Evolutionary conservation across 1,139 yeast genomes (phyloP).

Genomic region (Saccharomyces hybrid): DNA sequence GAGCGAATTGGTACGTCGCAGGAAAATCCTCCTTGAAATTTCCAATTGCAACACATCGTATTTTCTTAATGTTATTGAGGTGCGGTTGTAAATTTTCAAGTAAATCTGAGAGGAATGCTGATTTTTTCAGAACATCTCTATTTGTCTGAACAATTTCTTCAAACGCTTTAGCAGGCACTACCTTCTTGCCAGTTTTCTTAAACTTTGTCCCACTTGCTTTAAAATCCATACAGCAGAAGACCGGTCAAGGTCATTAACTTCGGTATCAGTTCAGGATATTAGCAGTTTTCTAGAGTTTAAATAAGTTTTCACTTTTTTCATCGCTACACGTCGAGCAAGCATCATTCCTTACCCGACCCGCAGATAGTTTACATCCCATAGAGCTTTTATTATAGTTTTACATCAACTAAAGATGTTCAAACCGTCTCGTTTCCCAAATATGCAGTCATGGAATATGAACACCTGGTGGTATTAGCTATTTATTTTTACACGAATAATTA

Average conservation of each 20-base stretch:
- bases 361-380: neutral
- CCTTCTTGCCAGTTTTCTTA: neutral
- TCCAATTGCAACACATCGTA: slow-evolving; percentile 70
- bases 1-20: slow-evolving; percentile 60
- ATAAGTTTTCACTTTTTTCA: neutral
- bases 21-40: slow-evolving; percentile 49
- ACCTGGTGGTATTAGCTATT: neutral
- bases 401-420: neutral
- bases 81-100: slow-evolving; percentile 8
- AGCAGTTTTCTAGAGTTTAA: neutral
- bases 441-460: neutral
- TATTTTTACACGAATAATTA: neutral
- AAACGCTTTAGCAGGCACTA: slow-evolving; percentile 3
- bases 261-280: neutral
- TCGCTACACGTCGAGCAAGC: neutral
- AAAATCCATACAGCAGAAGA: neutral
- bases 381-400: no score
- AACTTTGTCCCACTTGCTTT: neutral
- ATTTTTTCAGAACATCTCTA: slow-evolving; percentile 19
- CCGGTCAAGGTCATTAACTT: neutral
- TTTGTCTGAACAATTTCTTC: slow-evolving; percentile 5
- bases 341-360: neutral
- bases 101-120: slow-evolving; percentile 28
- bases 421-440: neutral
- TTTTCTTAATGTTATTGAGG: slow-evolving; percentile 19